Conservation (phyloP, 2,329 filamentous ascomycete genomes). For the Xylariales sp. region DNA sequence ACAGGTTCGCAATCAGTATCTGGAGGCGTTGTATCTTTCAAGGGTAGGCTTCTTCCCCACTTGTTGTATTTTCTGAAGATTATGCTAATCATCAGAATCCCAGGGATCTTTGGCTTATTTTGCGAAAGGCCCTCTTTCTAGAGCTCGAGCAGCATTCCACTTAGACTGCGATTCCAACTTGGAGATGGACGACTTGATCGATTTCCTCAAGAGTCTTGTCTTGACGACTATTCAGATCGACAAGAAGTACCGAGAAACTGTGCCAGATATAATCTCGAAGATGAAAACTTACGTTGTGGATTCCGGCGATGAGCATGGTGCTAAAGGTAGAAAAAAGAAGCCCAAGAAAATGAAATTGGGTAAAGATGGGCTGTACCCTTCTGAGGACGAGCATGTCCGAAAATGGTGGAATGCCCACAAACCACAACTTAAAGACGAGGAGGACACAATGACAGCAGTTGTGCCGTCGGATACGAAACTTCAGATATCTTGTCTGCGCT, state of each 20-base stretch:
- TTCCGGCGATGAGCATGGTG: constrained; percentile 49
- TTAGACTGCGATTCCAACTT: constrained; percentile 56
- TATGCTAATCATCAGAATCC: too few relatives aligned
- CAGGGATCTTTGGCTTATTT: constrained; percentile 81
- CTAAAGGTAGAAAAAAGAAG: constrained; percentile 44
- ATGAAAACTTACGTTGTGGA: constrained; percentile 54
- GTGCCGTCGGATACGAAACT: constrained; percentile 53
- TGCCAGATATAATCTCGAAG: constrained; percentile 57
- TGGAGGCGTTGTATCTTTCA: constrained; percentile 58
- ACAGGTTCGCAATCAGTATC: constrained; percentile 54
- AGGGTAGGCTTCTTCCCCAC: constrained; percentile 46
- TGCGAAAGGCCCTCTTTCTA: constrained; percentile 74
- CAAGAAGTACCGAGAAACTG: constrained; percentile 72
- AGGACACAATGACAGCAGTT: constrained; percentile 35
- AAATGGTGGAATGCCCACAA: constrained; percentile 66
- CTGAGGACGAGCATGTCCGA: constrained; percentile 60
- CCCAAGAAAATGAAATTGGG: constrained; percentile 63
- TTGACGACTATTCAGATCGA: constrained; percentile 65
- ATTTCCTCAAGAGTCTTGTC: constrained; percentile 66
- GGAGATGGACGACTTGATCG: constrained; percentile 58
- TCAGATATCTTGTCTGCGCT: constrained; percentile 61
- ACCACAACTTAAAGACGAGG: constrained; percentile 41
- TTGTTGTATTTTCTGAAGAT: too few relatives aligned
- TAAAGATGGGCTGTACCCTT: constrained; percentile 64
- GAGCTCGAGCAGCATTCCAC: constrained; percentile 67